A percentile compares a stretch with the other conserved stretches of the same genome.
Evolutionary conservation across 345 rosid genomes (phyloP).

Genomic region (Dipteronia sinensis): DNA sequence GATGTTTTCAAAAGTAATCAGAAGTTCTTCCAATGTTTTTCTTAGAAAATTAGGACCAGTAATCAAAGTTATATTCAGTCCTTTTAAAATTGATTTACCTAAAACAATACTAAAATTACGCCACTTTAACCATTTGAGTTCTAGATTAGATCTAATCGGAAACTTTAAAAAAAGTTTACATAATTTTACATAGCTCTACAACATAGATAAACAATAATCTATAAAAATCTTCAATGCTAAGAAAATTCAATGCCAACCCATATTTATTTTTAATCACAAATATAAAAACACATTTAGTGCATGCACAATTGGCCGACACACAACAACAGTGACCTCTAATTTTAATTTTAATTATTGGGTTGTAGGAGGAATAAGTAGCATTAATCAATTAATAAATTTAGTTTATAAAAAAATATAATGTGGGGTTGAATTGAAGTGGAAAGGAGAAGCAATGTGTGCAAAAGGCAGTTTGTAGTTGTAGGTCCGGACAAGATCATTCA

Average conservation of each 20-base stretch:
- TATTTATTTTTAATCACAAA: neutral
- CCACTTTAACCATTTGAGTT: no score
- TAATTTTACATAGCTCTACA: no score
- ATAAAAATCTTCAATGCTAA: constrained; percentile 6
- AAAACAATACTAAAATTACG: no score
- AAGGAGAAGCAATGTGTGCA: constrained; percentile 31
- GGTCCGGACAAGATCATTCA: constrained; percentile 24
- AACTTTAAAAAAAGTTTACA: no score
- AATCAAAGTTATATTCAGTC: no score
- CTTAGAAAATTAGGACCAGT: no score
- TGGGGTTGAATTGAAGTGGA: constrained; percentile 23
- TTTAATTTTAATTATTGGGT: neutral
- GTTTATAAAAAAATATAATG: no score
- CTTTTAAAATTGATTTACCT: no score
- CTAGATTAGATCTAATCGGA: no score
- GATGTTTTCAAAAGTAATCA: neutral
- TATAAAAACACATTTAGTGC: neutral
- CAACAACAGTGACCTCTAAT: neutral
- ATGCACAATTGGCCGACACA: neutral
- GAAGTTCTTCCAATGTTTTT: neutral
- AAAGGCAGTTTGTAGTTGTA: constrained; percentile 2
- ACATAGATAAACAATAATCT: neutral
- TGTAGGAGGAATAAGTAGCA: no score
- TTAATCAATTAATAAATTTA: neutral
- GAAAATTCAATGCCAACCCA: constrained; percentile 7